A percentile compares a stretch with the other conserved stretches of the same genome.
Evolutionary conservation across 208 protist species (phyloP).

Genomic region (Angomonas deanei): DNA sequence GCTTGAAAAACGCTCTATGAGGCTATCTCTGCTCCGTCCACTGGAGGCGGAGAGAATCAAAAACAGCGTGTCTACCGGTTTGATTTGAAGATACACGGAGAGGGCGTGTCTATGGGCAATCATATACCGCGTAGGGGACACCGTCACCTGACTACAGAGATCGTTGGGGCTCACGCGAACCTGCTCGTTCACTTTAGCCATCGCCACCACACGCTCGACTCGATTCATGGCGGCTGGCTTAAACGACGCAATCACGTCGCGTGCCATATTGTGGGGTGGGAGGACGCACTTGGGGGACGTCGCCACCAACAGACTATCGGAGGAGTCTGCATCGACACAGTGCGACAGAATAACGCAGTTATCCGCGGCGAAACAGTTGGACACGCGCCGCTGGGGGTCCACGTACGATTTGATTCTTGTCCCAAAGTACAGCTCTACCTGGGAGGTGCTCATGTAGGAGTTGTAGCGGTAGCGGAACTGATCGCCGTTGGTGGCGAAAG

Average conservation of each 20-base stretch:
- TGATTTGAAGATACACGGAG: slow-evolving; percentile 65
- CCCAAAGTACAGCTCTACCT: slow-evolving; percentile 9
- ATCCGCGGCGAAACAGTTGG: slow-evolving; percentile 62
- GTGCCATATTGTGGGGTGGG: slow-evolving; percentile 52
- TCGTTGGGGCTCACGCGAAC: slow-evolving; percentile 44
- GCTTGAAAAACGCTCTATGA: slow-evolving; percentile 73
- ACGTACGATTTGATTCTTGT: slow-evolving; percentile 36
- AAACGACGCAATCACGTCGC: slow-evolving; percentile 66
- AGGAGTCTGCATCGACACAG: slow-evolving; percentile 21
- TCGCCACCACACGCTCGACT: slow-evolving; percentile 74
- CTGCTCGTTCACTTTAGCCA: slow-evolving; percentile 38
- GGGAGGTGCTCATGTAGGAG: slow-evolving; percentile 38
- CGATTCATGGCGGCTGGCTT: slow-evolving; percentile 27
- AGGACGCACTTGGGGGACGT: slow-evolving; percentile 57
- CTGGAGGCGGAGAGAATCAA: slow-evolving; percentile 56
- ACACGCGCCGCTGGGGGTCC: slow-evolving; percentile 34
- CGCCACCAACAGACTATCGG: slow-evolving; percentile 47
- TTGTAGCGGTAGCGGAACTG: slow-evolving; percentile 81
- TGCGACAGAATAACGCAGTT: slow-evolving; percentile 36
- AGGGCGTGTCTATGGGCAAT: slow-evolving; percentile 76
- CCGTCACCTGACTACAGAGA: slow-evolving; percentile 62
- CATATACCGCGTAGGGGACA: slow-evolving; percentile 48
- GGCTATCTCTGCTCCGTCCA: slow-evolving; percentile 35
- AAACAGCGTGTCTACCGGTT: slow-evolving; percentile 82
- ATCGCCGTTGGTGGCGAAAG: slow-evolving; percentile 64